Evolutionary conservation across 2,329 filamentous ascomycete genomes (phyloP).

Genomic region (Phialophora chinensis): DNA sequence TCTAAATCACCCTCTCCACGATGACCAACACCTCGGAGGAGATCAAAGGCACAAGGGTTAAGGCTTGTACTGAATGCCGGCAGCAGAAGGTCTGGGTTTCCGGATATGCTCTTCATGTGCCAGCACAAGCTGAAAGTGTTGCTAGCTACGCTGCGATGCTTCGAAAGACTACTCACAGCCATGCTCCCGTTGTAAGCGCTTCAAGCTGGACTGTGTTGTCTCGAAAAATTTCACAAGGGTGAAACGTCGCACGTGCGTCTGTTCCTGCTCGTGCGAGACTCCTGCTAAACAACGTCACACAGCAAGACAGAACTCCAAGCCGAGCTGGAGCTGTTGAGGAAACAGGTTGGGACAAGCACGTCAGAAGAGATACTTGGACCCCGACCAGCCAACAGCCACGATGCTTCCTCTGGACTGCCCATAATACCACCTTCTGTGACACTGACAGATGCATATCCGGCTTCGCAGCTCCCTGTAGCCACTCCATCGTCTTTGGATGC

Average conservation of each 20-base stretch:
- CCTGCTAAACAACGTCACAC: constrained; percentile 3
- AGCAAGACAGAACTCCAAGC: constrained; percentile 37
- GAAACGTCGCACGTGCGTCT: constrained; percentile 26
- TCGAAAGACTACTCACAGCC: constrained; percentile 23
- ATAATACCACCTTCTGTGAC: neutral
- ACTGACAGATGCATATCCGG: neutral
- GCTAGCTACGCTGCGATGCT: constrained; percentile 30
- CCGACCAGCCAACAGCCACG: neutral
- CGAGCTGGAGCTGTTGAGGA: constrained; percentile 21
- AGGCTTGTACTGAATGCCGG: constrained; percentile 70
- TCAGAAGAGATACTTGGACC: neutral
- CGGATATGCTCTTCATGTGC: neutral
- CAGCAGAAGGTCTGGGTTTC: constrained; percentile 65
- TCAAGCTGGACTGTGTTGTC: constrained; percentile 23
- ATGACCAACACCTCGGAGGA: constrained; percentile 17
- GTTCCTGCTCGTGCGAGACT: neutral
- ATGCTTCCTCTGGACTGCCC: neutral
- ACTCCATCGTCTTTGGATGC: neutral
- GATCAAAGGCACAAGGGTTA: constrained; percentile 25
- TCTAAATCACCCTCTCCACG: neutral
- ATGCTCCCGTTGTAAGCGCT: constrained; percentile 27
- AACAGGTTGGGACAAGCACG: constrained; percentile 10
- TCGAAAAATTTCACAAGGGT: constrained; percentile 22
- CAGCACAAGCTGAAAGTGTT: neutral
- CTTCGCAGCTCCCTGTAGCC: neutral